Evolutionary conservation across 495 filamentous ascomycete species (phyloP).

Genomic region (Penicillium odoratum): DNA sequence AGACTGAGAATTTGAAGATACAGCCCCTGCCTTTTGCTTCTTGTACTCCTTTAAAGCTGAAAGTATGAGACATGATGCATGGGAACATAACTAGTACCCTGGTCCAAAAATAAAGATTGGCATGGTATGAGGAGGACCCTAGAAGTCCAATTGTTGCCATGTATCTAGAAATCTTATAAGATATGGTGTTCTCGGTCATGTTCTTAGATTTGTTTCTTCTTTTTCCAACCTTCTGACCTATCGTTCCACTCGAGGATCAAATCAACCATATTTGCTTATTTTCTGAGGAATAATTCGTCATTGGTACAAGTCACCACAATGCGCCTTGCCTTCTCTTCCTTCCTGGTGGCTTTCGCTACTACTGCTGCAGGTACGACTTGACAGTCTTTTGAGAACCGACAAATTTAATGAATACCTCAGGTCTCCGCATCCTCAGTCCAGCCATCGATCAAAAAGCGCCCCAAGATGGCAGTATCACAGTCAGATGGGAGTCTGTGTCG

Average conservation of each 20-base stretch:
- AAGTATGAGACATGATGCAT: slow-evolving; percentile 21
- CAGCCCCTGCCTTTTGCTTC: slow-evolving; percentile 10
- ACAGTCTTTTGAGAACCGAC: background rate
- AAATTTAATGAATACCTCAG: slow-evolving; percentile 13
- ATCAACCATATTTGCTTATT: background rate
- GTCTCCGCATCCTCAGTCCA: slow-evolving; percentile 28
- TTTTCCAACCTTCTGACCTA: slow-evolving; percentile 7
- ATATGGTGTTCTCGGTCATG: slow-evolving; percentile 1
- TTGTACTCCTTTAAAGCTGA: slow-evolving; percentile 20
- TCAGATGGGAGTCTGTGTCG: slow-evolving; percentile 34
- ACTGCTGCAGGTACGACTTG: slow-evolving; percentile 22
- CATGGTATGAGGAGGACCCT: slow-evolving; percentile 2
- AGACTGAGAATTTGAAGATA: slow-evolving; percentile 6
- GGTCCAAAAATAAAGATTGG: slow-evolving; percentile 19
- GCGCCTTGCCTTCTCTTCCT: slow-evolving; percentile 18
- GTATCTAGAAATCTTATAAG: slow-evolving; percentile 17
- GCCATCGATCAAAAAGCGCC: slow-evolving; percentile 25
- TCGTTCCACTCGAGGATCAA: background rate
- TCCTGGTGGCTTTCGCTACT: slow-evolving; percentile 19
- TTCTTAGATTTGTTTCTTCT: slow-evolving; percentile 2
- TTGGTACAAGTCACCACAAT: slow-evolving; percentile 12
- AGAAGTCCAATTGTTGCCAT: background rate
- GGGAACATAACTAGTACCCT: slow-evolving; percentile 15
- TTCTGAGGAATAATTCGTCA: background rate
- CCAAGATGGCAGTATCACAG: slow-evolving; percentile 24